phyloP scores from a whole-genome alignment of 306 rosid species.

The Rosa persica region DNA sequence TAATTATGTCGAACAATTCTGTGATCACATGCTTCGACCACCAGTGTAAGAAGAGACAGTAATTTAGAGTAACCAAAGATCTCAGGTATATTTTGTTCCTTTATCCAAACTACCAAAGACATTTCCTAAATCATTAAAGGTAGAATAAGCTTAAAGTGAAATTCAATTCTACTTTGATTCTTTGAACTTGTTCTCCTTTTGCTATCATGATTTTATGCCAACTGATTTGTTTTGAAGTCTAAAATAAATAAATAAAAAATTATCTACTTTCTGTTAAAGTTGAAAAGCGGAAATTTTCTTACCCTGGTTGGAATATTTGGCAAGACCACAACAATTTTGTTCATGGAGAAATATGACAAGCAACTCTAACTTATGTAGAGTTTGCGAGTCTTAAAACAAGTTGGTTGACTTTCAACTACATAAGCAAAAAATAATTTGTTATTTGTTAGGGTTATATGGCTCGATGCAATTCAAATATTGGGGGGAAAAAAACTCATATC shows the following conservation, averaged over 20 bases:
- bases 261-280: neutral
- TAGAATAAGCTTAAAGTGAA: neutral
- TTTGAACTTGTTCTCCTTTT: conserved; percentile 6
- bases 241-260: neutral
- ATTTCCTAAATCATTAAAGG: neutral
- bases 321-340: neutral
- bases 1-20: neutral
- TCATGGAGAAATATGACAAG: neutral
- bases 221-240: neutral
- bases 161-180: conserved; percentile 1
- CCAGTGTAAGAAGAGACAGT: neutral
- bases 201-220: conserved; percentile 4
- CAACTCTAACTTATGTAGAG: too few relatives aligned
- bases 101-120: neutral
- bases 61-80: neutral
- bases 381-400: too few relatives aligned
- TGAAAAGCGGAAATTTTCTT: neutral
- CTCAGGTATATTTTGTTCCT: conserved; percentile 8
- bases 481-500: too few relatives aligned
- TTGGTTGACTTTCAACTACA: too few relatives aligned
- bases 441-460: too few relatives aligned
- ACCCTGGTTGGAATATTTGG: neutral
- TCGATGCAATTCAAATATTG: too few relatives aligned
- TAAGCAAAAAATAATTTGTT: too few relatives aligned
- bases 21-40: neutral